These are phyloP conservation scores for Cylindrotheca fusiformis DNA, from an alignment of 108 stramenopile genomes.

Conservation along the genomic window DNA sequence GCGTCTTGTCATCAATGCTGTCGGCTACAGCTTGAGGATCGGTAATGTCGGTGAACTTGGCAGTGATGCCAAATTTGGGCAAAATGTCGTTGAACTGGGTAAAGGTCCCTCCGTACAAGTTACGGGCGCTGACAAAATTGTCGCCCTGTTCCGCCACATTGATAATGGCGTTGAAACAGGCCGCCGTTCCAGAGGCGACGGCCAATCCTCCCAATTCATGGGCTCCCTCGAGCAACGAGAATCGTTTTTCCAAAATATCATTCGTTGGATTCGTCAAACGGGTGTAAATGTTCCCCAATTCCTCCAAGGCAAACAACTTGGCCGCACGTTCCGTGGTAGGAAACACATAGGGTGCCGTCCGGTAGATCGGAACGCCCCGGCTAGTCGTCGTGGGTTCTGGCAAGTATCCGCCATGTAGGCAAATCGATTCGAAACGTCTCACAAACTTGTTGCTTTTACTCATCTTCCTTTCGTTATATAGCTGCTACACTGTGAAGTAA, in stretches of 20 bases:
- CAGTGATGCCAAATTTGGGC: constrained; percentile 74
- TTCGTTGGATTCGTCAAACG: constrained; percentile 67
- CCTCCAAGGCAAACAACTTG: constrained; percentile 77
- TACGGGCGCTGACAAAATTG: constrained; percentile 70
- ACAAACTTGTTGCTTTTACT: constrained; percentile 11
- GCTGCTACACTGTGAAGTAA: no score
- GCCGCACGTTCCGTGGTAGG: constrained; percentile 77
- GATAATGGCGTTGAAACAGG: constrained; percentile 72
- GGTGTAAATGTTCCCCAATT: constrained; percentile 88
- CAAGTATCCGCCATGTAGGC: constrained; percentile 66
- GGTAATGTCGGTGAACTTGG: constrained; percentile 68
- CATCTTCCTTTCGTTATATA: constrained; percentile 2
- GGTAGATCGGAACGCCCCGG: constrained; percentile 76
- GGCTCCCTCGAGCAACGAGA: constrained; percentile 73
- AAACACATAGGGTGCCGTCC: constrained; percentile 77
- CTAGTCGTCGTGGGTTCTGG: constrained; percentile 50
- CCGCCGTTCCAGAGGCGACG: constrained; percentile 62
- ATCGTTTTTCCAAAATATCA: constrained; percentile 70
- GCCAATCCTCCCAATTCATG: constrained; percentile 47
- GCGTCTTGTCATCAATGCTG: constrained; percentile 78
- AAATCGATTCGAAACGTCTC: constrained; percentile 65
- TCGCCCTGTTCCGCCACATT: constrained; percentile 80
- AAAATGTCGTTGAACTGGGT: constrained; percentile 70
- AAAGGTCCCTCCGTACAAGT: constrained; percentile 76
- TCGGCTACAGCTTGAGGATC: constrained; percentile 49